phyloP scores from a whole-genome alignment of 164 flowering plant species.

The Saururus chinensis region DNA sequence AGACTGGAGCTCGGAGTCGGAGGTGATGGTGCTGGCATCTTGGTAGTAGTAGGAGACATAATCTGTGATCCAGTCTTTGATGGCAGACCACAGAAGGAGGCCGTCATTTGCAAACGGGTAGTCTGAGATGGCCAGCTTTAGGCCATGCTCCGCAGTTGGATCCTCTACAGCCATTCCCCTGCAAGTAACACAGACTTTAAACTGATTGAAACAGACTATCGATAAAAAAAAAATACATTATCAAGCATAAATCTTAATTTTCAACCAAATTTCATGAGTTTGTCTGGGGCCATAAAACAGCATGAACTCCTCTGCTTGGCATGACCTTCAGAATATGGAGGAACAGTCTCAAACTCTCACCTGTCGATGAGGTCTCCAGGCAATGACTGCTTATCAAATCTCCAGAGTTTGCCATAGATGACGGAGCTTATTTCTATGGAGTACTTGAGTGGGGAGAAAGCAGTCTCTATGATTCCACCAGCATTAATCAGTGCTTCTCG shows the following conservation, averaged over 20 bases:
- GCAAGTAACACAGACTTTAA: not conserved
- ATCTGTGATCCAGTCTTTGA: slow-evolving; percentile 19
- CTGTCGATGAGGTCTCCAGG: slow-evolving; percentile 29
- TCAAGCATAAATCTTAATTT: no score
- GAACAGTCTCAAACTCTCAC: slow-evolving; percentile 1
- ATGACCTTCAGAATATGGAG: no score
- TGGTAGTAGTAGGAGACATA: slow-evolving; percentile 18
- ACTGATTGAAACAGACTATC: no score
- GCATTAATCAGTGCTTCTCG: slow-evolving; percentile 18
- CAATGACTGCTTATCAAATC: slow-evolving; percentile 23
- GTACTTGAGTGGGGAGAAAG: slow-evolving; percentile 18
- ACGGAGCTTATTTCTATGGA: slow-evolving; percentile 22
- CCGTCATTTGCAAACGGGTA: slow-evolving; percentile 26
- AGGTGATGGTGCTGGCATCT: not conserved
- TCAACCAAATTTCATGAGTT: no score
- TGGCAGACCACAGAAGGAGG: slow-evolving; percentile 16
- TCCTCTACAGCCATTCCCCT: slow-evolving; percentile 32
- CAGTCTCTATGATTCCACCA: slow-evolving; percentile 20
- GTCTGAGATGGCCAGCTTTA: slow-evolving; percentile 21
- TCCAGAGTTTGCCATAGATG: slow-evolving; percentile 19
- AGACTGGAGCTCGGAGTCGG: slow-evolving; percentile 19
- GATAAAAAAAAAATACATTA: no score
- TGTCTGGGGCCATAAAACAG: no score
- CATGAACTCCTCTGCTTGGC: no score
- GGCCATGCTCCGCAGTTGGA: slow-evolving; percentile 21